phyloP scores from a whole-genome alignment of 2,329 filamentous ascomycete species.

The Fusarium bulbicola region DNA sequence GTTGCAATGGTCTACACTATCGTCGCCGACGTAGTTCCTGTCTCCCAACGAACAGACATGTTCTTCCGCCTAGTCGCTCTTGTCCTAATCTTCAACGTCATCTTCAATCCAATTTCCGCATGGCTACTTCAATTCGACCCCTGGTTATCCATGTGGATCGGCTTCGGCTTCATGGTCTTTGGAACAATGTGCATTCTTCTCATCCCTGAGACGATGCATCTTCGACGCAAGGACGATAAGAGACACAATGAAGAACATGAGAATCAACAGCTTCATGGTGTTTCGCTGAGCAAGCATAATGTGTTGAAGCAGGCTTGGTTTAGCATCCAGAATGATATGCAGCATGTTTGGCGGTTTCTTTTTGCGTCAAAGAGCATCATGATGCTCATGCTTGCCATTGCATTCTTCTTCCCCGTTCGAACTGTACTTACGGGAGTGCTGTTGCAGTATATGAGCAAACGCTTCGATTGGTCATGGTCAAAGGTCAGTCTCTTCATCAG shows the following conservation, averaged over 20 bases:
- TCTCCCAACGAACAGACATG: conserved; percentile 49
- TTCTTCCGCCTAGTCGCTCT: conserved; percentile 53
- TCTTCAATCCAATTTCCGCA: conserved; percentile 53
- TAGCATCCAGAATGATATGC: conserved; percentile 43
- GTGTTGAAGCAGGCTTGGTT: conserved; percentile 39
- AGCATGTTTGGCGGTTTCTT: conserved; percentile 52
- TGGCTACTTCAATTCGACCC: conserved; percentile 50
- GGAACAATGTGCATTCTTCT: conserved; percentile 44
- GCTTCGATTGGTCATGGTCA: conserved; percentile 60
- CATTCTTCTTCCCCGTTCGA: conserved; percentile 41
- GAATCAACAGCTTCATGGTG: neutral
- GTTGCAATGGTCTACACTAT: conserved; percentile 57
- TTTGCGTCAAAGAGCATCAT: conserved; percentile 51
- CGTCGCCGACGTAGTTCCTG: conserved; percentile 54
- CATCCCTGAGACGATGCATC: conserved; percentile 55
- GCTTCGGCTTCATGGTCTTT: conserved; percentile 44
- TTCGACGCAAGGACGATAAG: conserved; percentile 45
- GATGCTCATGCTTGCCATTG: conserved; percentile 49
- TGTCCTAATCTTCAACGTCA: conserved; percentile 50
- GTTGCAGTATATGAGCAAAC: conserved; percentile 62
- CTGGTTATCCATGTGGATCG: conserved; percentile 53
- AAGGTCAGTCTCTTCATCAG: conserved; percentile 39
- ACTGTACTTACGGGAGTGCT: conserved; percentile 49
- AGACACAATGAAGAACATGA: conserved; percentile 18
- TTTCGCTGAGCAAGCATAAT: conserved; percentile 11